Conservation (phyloP, 2,329 filamentous ascomycete genomes). For the Pseudogymnoascus sp. region DNA sequence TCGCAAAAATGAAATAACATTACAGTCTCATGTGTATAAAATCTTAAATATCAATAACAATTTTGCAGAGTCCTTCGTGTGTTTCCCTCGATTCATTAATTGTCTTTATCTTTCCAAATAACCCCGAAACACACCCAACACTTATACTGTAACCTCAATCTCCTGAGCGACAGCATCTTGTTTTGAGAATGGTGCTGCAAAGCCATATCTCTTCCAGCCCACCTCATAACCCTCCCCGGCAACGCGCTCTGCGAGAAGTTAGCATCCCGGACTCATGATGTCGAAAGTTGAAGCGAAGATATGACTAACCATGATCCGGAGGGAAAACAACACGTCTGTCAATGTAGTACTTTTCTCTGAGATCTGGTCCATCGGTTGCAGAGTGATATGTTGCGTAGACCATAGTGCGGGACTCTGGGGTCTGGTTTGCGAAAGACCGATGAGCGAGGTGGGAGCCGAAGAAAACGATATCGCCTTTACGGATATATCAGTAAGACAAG, state of each 20-base stretch:
- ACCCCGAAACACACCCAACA: neutral
- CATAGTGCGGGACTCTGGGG: slow-evolving; percentile 19
- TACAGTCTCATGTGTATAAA: no score
- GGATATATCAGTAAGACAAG: neutral
- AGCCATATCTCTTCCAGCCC: slow-evolving; percentile 21
- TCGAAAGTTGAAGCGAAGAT: neutral
- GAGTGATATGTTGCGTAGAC: slow-evolving; percentile 26
- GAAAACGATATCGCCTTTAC: slow-evolving; percentile 22
- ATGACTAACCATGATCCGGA: slow-evolving; percentile 22
- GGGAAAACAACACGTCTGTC: slow-evolving; percentile 22
- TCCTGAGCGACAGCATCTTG: neutral
- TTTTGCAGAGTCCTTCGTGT: neutral
- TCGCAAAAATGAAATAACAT: no score
- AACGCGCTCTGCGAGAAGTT: slow-evolving; percentile 15
- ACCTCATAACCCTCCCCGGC: slow-evolving; percentile 20
- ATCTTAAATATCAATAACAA: no score
- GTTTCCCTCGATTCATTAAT: neutral
- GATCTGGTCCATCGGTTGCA: slow-evolving; percentile 11
- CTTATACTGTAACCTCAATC: neutral
- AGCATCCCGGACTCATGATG: neutral
- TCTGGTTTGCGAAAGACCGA: slow-evolving; percentile 22
- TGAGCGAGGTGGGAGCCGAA: slow-evolving; percentile 28
- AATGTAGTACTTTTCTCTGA: slow-evolving; percentile 21
- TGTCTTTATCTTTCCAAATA: neutral
- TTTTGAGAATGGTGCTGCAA: slow-evolving; percentile 21